phyloP scores from a whole-genome alignment of 140 eudicot species.

The Ambrosia hybrid region DNA sequence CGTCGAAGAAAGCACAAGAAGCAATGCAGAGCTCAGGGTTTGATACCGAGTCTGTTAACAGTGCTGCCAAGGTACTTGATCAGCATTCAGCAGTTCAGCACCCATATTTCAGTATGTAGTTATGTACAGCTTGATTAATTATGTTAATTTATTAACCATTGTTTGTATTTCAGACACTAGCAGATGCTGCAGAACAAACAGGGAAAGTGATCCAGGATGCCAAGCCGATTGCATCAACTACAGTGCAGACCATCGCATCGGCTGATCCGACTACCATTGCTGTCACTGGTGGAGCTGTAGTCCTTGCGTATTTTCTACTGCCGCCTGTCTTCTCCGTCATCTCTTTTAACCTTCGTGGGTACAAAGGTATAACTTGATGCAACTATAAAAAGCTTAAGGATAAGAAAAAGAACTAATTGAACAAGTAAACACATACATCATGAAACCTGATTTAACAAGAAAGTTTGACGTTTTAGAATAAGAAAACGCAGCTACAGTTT shows the following conservation, averaged over 20 bases:
- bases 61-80: constrained; percentile 66
- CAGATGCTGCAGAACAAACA: constrained; percentile 84
- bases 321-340: constrained; percentile 80
- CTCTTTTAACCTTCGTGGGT: constrained; percentile 78
- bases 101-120: background rate
- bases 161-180: constrained; percentile 65
- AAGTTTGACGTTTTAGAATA: too few species aligned
- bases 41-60: constrained; percentile 58
- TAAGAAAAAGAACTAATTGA: background rate
- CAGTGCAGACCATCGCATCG: constrained; percentile 67
- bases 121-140: too few species aligned
- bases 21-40: constrained; percentile 80
- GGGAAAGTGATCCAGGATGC: constrained; percentile 73
- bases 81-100: too few species aligned
- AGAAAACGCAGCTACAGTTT: too few species aligned
- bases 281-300: constrained; percentile 70
- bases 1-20: constrained; percentile 85
- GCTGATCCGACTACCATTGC: constrained; percentile 71
- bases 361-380: constrained; percentile 52
- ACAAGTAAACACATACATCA: background rate
- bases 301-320: constrained; percentile 70
- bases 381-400: too few species aligned
- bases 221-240: constrained; percentile 76
- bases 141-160: too few species aligned
- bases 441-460: background rate